These are phyloP conservation scores for Mucor racemosus DNA, from an alignment of 371 early-diverging fungal genomes.

Conservation along the genomic window DNA sequence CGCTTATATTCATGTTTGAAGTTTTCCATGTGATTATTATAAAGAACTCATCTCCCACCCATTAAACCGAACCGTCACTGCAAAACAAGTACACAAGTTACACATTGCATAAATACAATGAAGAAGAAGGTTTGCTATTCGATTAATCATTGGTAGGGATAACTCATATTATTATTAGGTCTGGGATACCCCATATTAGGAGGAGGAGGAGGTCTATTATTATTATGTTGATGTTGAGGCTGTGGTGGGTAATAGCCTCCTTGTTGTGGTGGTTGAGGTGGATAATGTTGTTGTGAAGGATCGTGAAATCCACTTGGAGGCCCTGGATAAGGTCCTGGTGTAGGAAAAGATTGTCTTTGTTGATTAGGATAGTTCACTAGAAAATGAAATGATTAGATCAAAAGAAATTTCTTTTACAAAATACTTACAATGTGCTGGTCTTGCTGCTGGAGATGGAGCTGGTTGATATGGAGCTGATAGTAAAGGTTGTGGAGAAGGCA, in stretches of 20 bases:
- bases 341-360: background rate
- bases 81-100: background rate
- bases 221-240: background rate
- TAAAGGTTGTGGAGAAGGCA: slow-evolving; percentile 25
- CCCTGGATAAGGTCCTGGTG: slow-evolving; percentile 1
- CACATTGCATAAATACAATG: background rate
- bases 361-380: background rate
- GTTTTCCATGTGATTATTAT: slow-evolving; percentile 7
- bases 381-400: background rate
- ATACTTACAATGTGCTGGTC: slow-evolving; percentile 8
- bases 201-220: slow-evolving; percentile 2
- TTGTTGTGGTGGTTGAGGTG: background rate
- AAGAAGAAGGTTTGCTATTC: no score
- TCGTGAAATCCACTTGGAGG: slow-evolving; percentile 15
- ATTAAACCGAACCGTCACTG: background rate
- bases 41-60: background rate
- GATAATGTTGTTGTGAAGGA: slow-evolving; percentile 1
- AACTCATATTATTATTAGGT: slow-evolving; percentile 9
- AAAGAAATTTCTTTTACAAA: background rate
- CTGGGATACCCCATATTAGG: slow-evolving; percentile 9
- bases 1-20: slow-evolving; percentile 1
- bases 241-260: background rate
- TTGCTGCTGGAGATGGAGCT: slow-evolving; percentile 7
- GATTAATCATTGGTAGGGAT: background rate
- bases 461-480: slow-evolving; percentile 29